Evolutionary conservation across 192 early-diverging fungal species (phyloP).

Genomic region (Geosiphon pyriformis): DNA sequence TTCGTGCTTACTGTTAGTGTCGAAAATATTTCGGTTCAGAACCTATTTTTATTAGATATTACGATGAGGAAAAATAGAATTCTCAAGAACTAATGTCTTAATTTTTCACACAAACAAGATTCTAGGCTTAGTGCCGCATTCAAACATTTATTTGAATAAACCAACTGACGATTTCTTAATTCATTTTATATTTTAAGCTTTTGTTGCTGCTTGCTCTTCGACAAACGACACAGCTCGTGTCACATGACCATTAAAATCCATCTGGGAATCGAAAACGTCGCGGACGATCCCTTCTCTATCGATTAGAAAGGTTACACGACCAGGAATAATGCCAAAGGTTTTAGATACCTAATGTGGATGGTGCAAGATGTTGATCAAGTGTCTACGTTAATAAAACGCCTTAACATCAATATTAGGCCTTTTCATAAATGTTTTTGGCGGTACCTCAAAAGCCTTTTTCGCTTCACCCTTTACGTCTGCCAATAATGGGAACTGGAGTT

Average conservation of each 20-base stretch:
- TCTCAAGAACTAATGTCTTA: too few relatives aligned
- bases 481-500: conserved; percentile 30
- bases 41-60: too few relatives aligned
- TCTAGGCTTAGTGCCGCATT: too few relatives aligned
- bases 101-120: too few relatives aligned
- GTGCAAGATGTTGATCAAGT: too few relatives aligned
- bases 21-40: too few relatives aligned
- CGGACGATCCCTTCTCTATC: conserved; percentile 31
- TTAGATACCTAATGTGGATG: conserved; percentile 21
- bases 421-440: not conserved
- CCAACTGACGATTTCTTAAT: too few relatives aligned
- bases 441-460: conserved; percentile 27
- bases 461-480: conserved; percentile 30
- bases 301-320: conserved; percentile 35
- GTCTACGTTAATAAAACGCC: not conserved
- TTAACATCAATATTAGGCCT: not conserved
- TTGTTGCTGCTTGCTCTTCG: conserved; percentile 15
- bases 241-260: conserved; percentile 29
- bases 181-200: too few relatives aligned
- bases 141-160: too few relatives aligned
- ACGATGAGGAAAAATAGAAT: too few relatives aligned
- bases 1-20: too few relatives aligned
- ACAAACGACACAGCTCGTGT: conserved; percentile 29
- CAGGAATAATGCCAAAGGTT: conserved; percentile 23
- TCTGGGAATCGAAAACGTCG: conserved; percentile 35